Evolutionary conservation across 371 early-diverging fungal species (phyloP).

Genomic region (Actinomortierella wolfii): DNA sequence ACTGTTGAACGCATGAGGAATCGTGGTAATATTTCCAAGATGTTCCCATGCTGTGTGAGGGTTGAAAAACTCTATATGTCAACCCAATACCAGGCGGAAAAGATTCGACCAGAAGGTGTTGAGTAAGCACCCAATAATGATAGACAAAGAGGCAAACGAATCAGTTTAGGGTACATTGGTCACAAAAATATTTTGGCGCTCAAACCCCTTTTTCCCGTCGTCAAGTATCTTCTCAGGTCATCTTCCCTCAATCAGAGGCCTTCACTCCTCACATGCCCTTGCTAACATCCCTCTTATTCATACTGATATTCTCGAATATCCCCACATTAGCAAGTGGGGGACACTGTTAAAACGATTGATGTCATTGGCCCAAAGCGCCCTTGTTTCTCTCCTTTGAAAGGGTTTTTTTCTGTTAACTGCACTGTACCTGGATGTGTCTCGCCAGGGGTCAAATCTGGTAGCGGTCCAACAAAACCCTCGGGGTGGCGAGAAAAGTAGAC

Average conservation of each 20-base stretch:
- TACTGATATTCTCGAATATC: too few relatives aligned
- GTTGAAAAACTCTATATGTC: conserved; percentile 16
- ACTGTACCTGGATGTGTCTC: conserved; percentile 26
- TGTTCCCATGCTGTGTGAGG: conserved; percentile 41
- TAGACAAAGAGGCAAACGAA: neutral
- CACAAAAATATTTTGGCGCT: neutral
- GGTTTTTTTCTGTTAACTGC: neutral
- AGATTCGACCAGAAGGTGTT: too few relatives aligned
- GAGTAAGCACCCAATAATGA: too few relatives aligned
- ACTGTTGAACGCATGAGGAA: conserved; percentile 33
- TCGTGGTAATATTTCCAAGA: conserved; percentile 26
- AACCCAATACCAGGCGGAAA: neutral
- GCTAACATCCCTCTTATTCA: too few relatives aligned
- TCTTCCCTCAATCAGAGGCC: too few relatives aligned
- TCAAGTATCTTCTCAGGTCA: too few relatives aligned
- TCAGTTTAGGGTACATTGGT: neutral
- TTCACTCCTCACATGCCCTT: too few relatives aligned
- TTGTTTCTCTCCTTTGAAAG: too few relatives aligned
- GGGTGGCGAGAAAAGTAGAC: conserved; percentile 23
- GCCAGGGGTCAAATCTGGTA: conserved; percentile 21
- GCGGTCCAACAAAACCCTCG: conserved; percentile 13
- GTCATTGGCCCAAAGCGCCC: neutral
- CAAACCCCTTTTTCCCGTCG: neutral
- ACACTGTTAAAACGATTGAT: too few relatives aligned
- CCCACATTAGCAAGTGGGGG: too few relatives aligned